Evolutionary conservation across 208 protist genomes (phyloP), one percentile per base, ranked within the genome.

Genomic region (Trypanosoma cruzi): DNA sequence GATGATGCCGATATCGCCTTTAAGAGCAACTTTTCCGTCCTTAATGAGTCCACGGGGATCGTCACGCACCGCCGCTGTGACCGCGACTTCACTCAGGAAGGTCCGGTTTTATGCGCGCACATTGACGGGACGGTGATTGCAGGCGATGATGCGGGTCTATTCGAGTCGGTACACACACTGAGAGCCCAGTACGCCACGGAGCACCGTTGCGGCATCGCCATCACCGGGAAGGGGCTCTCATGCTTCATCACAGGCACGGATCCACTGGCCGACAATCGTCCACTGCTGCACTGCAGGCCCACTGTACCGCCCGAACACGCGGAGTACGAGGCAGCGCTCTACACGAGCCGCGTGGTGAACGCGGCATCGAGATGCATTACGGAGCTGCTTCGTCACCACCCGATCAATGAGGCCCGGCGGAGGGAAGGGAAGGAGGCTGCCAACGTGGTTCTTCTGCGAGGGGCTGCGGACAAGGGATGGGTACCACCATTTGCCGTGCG

Each of bases 11-110:
- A 92, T 48, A 75, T 92, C 13, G 83, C 83, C 42, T 92, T 92
- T 64, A 92, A 92, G 79, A 80, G 84, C 61, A 90, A 88, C 67
- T 92, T 92, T 62, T 32, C 83, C 31, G 86, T 84, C 16, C 79
- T 85, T 6, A 72, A 81, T 62, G 60, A 80, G 36, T 10, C 7
- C 3, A 68, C 59, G 11, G 71, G 74, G 20, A 72, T 83, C 54
- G 81, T 92, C 10, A 85, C 73, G 16, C 75, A 82, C 50, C 86
- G 86, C 50, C 73, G 86, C 8, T 92, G 86, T 50, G 86, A 92
- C 56, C 80, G 86, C 49, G 72, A 92, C 64, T 92, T 92, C 65
- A 85, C 81, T 7, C 26, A 22, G 7, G 83, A 92, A 61, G 86
- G 84, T 24, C 81, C 81, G 20, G 48, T 84, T 24, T 67, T 92